Evolutionary conservation across 2,329 filamentous ascomycete species (phyloP).

Genomic region (Cephalotrichum gorgonifer): DNA sequence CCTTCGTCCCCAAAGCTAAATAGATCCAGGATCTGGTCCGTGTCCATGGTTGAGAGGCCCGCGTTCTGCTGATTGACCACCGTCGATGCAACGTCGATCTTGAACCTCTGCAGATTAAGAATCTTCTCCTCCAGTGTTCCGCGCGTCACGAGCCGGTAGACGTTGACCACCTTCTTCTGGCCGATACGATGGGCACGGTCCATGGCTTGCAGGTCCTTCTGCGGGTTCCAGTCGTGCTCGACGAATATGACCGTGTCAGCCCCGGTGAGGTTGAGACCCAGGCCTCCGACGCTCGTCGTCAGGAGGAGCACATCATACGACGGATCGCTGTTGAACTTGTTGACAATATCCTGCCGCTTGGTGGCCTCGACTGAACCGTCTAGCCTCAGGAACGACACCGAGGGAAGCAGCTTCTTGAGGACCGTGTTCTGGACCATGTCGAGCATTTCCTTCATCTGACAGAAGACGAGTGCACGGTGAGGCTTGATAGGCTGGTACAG

Average conservation of each 20-base stretch:
- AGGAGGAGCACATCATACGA: slow-evolving; percentile 90
- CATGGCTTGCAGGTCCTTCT: slow-evolving; percentile 98
- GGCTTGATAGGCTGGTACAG: slow-evolving; percentile 80
- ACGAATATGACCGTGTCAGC: slow-evolving; percentile 99
- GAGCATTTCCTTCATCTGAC: slow-evolving; percentile 99
- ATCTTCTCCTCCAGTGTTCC: slow-evolving; percentile 99
- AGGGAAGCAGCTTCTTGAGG: slow-evolving; percentile 79
- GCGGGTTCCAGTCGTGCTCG: slow-evolving; percentile 98
- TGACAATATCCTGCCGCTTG: slow-evolving; percentile 94
- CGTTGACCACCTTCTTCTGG: slow-evolving; percentile 99
- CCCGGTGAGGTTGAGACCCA: slow-evolving; percentile 90
- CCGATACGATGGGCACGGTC: slow-evolving; percentile 96
- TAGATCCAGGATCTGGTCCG: slow-evolving; percentile 92
- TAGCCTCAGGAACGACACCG: slow-evolving; percentile 85
- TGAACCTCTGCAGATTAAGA: slow-evolving; percentile 93
- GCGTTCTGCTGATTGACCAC: slow-evolving; percentile 99
- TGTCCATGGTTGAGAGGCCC: slow-evolving; percentile 90
- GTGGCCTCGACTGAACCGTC: slow-evolving; percentile 89
- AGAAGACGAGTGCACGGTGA: slow-evolving; percentile 93
- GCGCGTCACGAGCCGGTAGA: slow-evolving; percentile 91
- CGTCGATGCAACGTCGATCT: slow-evolving; percentile 95
- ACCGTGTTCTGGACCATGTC: slow-evolving; percentile 98
- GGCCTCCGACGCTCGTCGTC: slow-evolving; percentile 88
- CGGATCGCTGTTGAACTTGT: slow-evolving; percentile 96
- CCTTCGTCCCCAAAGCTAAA: slow-evolving; percentile 83